Evolutionary conservation across 306 rosid genomes (phyloP).

Genomic region (Myrica gale): DNA sequence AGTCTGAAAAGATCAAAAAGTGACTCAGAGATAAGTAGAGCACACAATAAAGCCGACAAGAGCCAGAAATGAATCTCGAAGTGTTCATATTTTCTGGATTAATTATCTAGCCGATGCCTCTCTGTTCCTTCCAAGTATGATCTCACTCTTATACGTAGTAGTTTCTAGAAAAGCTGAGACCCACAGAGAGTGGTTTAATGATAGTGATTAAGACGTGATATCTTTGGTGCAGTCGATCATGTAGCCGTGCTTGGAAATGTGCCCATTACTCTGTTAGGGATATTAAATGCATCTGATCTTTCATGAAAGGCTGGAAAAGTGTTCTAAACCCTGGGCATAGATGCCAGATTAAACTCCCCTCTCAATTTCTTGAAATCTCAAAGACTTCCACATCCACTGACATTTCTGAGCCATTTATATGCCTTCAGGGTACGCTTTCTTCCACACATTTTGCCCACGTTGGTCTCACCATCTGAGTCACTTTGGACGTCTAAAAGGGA

Average conservation of each 20-base stretch:
- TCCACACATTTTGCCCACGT: background rate
- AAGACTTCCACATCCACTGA: background rate
- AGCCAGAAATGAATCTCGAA: constrained; percentile 9
- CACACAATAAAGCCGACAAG: constrained; percentile 8
- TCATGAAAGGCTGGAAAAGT: background rate
- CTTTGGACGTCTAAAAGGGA: background rate
- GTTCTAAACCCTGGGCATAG: background rate
- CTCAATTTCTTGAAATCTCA: background rate
- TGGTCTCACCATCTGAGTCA: background rate
- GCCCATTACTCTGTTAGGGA: background rate
- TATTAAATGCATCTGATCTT: background rate
- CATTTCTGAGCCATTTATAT: background rate
- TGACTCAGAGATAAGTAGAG: constrained; percentile 9
- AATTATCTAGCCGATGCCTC: background rate
- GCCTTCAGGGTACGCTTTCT: background rate
- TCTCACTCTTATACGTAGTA: background rate
- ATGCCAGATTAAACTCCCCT: background rate
- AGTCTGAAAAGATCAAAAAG: constrained; percentile 58
- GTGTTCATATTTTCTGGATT: constrained; percentile 6
- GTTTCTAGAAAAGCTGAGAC: background rate
- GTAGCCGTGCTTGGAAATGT: background rate
- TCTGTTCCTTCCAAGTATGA: background rate
- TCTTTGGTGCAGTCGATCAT: background rate
- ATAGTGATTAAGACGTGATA: background rate
- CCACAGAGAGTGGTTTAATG: background rate